A percentile compares a stretch with the other conserved stretches of the same genome.
phyloP scores from a whole-genome alignment of 139 green algal genomes.

The Chlamydomonas applanata region DNA sequence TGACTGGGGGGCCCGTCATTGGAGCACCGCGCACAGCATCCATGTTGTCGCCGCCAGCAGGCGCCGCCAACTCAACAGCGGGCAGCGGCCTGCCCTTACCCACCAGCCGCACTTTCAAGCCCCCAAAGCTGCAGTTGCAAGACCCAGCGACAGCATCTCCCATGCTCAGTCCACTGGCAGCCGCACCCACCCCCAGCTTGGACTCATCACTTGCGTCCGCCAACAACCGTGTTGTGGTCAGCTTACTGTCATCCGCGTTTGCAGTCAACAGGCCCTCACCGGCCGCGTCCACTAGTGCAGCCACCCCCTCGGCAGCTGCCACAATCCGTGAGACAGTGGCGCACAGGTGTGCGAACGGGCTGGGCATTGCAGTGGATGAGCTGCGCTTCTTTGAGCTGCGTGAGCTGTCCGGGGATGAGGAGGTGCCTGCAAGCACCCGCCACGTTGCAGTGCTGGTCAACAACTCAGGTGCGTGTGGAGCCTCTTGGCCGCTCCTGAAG shows the following conservation, averaged over 20 bases:
- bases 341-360: background rate
- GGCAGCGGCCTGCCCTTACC: too few relatives aligned
- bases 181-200: too few relatives aligned
- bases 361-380: slow-evolving; percentile 1
- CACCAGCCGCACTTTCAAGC: too few relatives aligned
- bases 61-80: too few relatives aligned
- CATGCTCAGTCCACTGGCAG: too few relatives aligned
- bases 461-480: slow-evolving; percentile 1
- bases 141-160: too few relatives aligned
- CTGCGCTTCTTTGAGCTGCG: slow-evolving; percentile 8
- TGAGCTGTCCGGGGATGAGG: background rate
- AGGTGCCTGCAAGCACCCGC: background rate
- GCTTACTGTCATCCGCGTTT: slow-evolving; percentile 4
- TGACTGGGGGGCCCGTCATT: too few relatives aligned
- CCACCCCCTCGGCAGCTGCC: background rate
- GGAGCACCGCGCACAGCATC: too few relatives aligned
- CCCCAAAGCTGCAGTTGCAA: too few relatives aligned
- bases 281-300: background rate
- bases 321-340: background rate
- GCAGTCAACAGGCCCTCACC: background rate
- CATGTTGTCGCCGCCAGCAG: too few relatives aligned
- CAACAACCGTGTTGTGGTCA: background rate
- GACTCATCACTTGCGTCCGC: too few relatives aligned
- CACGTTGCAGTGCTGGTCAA: slow-evolving; percentile 2
- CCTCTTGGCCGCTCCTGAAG: too few relatives aligned